Base-by-base conservation (phyloP, 2,329 filamentous ascomycete genomes). In the Raffaelea albimanens region DNA sequence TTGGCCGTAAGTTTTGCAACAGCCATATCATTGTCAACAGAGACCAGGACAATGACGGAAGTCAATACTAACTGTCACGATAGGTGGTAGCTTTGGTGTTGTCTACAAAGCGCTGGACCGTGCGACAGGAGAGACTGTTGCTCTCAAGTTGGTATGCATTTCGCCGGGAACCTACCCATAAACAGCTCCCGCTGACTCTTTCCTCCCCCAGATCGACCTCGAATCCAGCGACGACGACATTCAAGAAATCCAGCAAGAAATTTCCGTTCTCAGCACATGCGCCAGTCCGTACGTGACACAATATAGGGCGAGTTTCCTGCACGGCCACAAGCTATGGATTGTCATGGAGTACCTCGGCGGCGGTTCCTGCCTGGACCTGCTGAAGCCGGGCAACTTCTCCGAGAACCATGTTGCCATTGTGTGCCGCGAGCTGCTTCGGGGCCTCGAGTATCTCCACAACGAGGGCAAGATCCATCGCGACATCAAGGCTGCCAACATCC, bases 141-240 rank as follows among this genome's bases (percentile, higher is more conserved):
- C 93, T 29, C 93, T 98, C 66, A 98, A 98, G 68, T 88, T 95
- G 73, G 89, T 93, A 73, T 61, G 85, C 21, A 22, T 14, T 18
- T 5, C 5, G 8, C 14, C 16, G 10, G n/a, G 4, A 29, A 23
- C 31, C 1, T 5, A 34, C 2, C 10, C 31, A 11, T 8, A 41
- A 34, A n/a, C 13, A 29, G 25, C 25, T 34, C 1, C 29, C 2
- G 10, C 18, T 34, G 36, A n/a, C 18, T 38, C 4, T 19, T 10
- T 21, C 19, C 38, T 19, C 49, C 40, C 20, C 36, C 63, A 97
- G 89, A 97, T 98, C 65, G 93, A 98, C 65, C 87, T 98, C 61
- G 93, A 98, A 69, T 95, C 91, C 50, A 97, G 89, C 71, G 91
- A 95, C 66, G 93, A 98, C 69, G 93, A 98, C 63, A 95, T 98